Evolutionary conservation across 2,329 filamentous ascomycete species (phyloP).

Genomic region (Talaromyces piceae): DNA sequence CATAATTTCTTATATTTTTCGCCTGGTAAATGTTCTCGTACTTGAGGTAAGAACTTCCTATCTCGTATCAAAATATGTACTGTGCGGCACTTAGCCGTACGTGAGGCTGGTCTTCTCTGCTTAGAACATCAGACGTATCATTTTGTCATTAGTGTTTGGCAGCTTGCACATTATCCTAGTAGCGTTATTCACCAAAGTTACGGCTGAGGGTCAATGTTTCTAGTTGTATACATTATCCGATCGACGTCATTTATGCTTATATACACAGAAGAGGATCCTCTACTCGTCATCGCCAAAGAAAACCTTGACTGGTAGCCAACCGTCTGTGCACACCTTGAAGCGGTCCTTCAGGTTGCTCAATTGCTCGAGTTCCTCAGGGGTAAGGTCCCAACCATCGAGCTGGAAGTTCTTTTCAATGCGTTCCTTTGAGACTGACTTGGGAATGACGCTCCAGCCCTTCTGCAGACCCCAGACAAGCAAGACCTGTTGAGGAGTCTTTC

Average conservation of each 20-base stretch:
- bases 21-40: no score
- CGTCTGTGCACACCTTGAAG: conserved; percentile 75
- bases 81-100: no score
- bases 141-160: no score
- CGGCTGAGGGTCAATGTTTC: background rate
- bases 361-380: conserved; percentile 61
- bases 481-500: conserved; percentile 49
- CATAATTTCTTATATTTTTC: no score
- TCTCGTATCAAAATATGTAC: no score
- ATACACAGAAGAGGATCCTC: background rate
- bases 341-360: conserved; percentile 63
- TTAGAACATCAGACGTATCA: no score
- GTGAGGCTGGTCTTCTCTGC: no score
- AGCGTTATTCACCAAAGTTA: no score
- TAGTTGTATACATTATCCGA: background rate
- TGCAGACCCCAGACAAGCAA: conserved; percentile 67
- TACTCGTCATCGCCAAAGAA: conserved; percentile 81
- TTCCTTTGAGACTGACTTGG: conserved; percentile 68
- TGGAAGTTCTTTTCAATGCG: conserved; percentile 72
- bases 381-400: conserved; percentile 66
- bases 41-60: no score
- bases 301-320: conserved; percentile 64
- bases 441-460: conserved; percentile 75
- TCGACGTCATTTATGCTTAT: background rate
- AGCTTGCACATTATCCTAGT: no score